phyloP scores from a whole-genome alignment of 441 rosid genomes.

The Euphorbia corollata region DNA sequence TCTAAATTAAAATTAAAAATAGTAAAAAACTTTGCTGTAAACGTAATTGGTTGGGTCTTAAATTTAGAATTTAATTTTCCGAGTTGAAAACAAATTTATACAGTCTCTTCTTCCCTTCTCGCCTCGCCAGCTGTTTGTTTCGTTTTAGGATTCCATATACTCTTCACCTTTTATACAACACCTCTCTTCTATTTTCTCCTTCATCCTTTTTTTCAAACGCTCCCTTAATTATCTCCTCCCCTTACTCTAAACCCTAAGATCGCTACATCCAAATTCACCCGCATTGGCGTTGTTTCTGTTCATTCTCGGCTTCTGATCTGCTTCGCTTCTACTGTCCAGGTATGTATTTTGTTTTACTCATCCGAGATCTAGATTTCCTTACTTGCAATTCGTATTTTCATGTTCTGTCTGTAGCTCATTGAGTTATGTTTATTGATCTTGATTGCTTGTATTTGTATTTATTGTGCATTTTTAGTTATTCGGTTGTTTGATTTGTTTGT shows the following conservation, averaged over 20 bases:
- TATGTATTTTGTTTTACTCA: neutral
- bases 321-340: neutral
- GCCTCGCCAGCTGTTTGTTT: slow-evolving; percentile 15
- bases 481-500: neutral
- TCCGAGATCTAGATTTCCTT: neutral
- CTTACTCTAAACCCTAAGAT: slow-evolving; percentile 11
- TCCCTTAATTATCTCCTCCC: slow-evolving; percentile 2
- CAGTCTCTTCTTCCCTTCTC: neutral
- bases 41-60: neutral
- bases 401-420: neutral
- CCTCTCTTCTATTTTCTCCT: neutral
- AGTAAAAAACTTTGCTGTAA: neutral
- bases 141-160: neutral
- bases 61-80: neutral
- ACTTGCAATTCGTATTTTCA: neutral
- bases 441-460: neutral
- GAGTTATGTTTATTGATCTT: neutral
- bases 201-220: neutral
- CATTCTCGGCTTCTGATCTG: slow-evolving; percentile 9
- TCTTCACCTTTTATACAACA: neutral
- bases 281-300: neutral
- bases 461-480: neutral
- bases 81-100: neutral
- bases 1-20: neutral
- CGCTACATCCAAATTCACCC: neutral